Conservation (phyloP, 768 basidiomycete genomes). For the Pholiota molesta region DNA sequence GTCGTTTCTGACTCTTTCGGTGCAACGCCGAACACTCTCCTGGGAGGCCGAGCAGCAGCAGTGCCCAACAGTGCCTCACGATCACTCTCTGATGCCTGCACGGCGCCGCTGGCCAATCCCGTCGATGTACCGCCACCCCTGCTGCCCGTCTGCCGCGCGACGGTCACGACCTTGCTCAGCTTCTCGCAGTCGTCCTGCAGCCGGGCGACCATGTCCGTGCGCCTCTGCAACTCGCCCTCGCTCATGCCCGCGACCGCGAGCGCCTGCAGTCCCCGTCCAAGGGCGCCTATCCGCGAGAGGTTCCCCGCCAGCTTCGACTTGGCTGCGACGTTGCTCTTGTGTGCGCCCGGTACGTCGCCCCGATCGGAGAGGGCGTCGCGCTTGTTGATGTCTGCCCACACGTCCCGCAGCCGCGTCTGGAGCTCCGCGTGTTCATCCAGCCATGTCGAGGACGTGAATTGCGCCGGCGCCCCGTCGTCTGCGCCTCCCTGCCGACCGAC, state of each 20-base stretch:
- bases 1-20: constrained; percentile 86
- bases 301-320: constrained; percentile 83
- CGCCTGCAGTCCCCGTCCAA: constrained; percentile 70
- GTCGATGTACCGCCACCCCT: constrained; percentile 25
- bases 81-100: constrained; percentile 55
- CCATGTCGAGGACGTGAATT: constrained; percentile 83
- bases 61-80: constrained; percentile 66
- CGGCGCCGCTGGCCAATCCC: constrained; percentile 34
- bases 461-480: constrained; percentile 28
- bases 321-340: constrained; percentile 80
- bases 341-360: constrained; percentile 73
- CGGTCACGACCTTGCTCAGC: constrained; percentile 82
- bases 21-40: constrained; percentile 79
- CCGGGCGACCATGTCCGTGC: constrained; percentile 87
- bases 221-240: constrained; percentile 89
- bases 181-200: constrained; percentile 92
- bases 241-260: constrained; percentile 75
- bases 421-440: constrained; percentile 86
- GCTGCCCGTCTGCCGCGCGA: constrained; percentile 60
- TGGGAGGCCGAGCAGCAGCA: constrained; percentile 47
- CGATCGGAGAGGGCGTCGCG: constrained; percentile 82
- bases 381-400: constrained; percentile 86
- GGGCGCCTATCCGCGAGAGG: constrained; percentile 69
- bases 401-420: constrained; percentile 73
- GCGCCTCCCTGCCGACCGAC: constrained; percentile 50